Conservation (phyloP, 2,329 filamentous ascomycete genomes). For the Diaporthe humulicola region DNA sequence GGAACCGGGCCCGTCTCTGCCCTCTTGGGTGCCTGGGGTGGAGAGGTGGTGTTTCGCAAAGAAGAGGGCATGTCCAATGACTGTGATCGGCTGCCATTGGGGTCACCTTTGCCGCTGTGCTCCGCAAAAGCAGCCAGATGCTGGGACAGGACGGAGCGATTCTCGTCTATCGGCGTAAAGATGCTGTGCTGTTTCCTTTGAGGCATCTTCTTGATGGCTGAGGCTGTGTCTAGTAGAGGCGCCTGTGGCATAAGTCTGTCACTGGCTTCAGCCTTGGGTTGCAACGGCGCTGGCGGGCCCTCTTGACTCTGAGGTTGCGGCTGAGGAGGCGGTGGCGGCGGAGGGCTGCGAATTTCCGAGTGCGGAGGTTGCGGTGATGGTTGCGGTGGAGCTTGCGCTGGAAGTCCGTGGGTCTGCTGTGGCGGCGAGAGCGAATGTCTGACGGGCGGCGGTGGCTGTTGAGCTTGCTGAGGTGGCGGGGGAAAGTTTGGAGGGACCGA, state of each 20-base stretch:
- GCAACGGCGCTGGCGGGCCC: constrained; percentile 64
- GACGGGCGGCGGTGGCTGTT: constrained; percentile 60
- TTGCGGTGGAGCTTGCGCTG: constrained; percentile 60
- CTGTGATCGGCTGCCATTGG: constrained; percentile 65
- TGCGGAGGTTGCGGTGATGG: constrained; percentile 68
- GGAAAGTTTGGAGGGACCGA: constrained; percentile 78
- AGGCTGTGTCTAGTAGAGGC: constrained; percentile 64
- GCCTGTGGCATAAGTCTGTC: constrained; percentile 57
- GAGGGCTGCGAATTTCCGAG: constrained; percentile 47
- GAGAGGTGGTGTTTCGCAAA: constrained; percentile 67
- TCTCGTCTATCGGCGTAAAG: constrained; percentile 97
- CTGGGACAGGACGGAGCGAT: constrained; percentile 86
- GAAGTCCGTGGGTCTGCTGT: constrained; percentile 66
- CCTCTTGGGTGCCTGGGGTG: constrained; percentile 65
- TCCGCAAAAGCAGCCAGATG: constrained; percentile 80
- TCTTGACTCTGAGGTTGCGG: constrained; percentile 65
- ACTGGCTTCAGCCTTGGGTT: constrained; percentile 59
- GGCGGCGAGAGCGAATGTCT: constrained; percentile 72
- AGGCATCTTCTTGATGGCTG: constrained; percentile 72
- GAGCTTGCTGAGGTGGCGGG: constrained; percentile 67
- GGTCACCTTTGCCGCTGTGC: constrained; percentile 49
- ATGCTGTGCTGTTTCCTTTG: constrained; percentile 91
- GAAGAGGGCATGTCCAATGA: constrained; percentile 74
- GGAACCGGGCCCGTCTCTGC: constrained; percentile 64
- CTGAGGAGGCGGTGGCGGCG: constrained; percentile 57